phyloP scores from a whole-genome alignment of 768 basidiomycete genomes.

The Vishniacozyma victoriae region DNA sequence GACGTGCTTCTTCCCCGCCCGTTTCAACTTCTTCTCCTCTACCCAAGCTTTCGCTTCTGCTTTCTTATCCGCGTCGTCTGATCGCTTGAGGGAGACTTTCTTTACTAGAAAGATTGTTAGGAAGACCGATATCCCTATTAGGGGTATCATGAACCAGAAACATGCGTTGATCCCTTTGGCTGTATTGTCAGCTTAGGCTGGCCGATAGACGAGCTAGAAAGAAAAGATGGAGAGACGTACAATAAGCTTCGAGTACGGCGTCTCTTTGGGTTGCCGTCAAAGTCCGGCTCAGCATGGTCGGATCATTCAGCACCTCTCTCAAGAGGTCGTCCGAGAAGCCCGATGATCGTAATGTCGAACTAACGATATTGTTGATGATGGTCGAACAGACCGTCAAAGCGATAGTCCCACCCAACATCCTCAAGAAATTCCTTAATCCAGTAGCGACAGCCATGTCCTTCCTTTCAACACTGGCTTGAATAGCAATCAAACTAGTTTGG shows the following conservation, averaged over 20 bases:
- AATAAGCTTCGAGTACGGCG: conserved; percentile 29
- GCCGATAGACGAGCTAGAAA: background rate
- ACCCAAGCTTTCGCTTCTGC: conserved; percentile 46
- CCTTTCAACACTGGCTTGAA: conserved; percentile 65
- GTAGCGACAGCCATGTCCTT: conserved; percentile 74
- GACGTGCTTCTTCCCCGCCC: conserved; percentile 7
- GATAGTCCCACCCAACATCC: conserved; percentile 65
- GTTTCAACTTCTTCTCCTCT: conserved; percentile 34
- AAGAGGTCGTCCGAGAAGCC: conserved; percentile 7
- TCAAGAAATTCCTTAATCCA: conserved; percentile 53
- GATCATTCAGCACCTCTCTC: conserved; percentile 28
- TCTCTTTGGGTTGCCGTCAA: conserved; percentile 12
- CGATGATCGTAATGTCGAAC: background rate
- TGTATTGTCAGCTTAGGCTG: conserved; percentile 37
- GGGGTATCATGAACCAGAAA: conserved; percentile 59
- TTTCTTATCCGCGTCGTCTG: conserved; percentile 52
- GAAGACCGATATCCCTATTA: conserved; percentile 57
- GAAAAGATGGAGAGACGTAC: conserved; percentile 14
- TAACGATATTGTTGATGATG: conserved; percentile 36
- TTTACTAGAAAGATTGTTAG: conserved; percentile 59
- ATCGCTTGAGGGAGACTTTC: conserved; percentile 57
- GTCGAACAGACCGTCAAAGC: conserved; percentile 52
- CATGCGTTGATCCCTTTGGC: conserved; percentile 57
- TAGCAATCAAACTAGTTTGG: conserved; percentile 49
- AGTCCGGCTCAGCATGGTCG: conserved; percentile 19